phyloP scores from a whole-genome alignment of 2,329 filamentous ascomycete genomes.

The Bipolaris gigantea region DNA sequence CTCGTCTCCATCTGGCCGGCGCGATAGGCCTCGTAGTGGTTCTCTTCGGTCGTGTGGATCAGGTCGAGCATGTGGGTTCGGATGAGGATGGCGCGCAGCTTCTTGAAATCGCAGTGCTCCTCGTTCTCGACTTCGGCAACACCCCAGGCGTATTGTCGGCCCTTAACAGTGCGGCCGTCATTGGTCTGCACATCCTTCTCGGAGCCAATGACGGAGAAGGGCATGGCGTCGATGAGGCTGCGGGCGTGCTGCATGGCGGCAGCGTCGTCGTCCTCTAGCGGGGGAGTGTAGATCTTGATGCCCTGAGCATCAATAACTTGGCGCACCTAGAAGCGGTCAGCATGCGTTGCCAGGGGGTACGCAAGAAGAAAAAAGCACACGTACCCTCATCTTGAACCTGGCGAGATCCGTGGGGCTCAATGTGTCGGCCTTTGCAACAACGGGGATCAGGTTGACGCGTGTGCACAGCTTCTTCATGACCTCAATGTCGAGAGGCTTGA shows the following conservation, averaged over 20 bases:
- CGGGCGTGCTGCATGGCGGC: constrained; percentile 92
- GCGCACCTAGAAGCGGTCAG: constrained; percentile 66
- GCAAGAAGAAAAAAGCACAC: constrained; percentile 30
- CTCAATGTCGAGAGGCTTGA: constrained; percentile 98
- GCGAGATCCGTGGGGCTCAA: constrained; percentile 88
- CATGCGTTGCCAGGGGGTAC: not conserved
- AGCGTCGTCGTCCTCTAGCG: constrained; percentile 97
- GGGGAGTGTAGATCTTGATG: constrained; percentile 99
- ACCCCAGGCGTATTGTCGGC: constrained; percentile 98
- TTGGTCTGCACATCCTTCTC: constrained; percentile 98
- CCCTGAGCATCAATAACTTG: constrained; percentile 96
- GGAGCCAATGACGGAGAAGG: constrained; percentile 96
- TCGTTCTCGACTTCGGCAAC: constrained; percentile 99
- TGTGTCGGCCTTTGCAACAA: constrained; percentile 98
- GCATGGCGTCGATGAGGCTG: constrained; percentile 94
- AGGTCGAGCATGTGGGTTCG: constrained; percentile 99
- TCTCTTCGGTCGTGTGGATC: constrained; percentile 98
- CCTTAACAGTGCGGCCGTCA: constrained; percentile 97
- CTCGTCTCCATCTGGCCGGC: constrained; percentile 99
- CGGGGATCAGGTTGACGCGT: constrained; percentile 96
- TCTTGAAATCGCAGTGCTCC: constrained; percentile 99
- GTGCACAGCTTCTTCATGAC: constrained; percentile 99
- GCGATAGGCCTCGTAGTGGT: constrained; percentile 98
- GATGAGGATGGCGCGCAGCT: constrained; percentile 97
- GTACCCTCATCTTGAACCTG: constrained; percentile 92